Evolutionary conservation across 1,284 basidiomycete species (phyloP).

Genomic region (Cutaneotrichosporon cyanovorans): DNA sequence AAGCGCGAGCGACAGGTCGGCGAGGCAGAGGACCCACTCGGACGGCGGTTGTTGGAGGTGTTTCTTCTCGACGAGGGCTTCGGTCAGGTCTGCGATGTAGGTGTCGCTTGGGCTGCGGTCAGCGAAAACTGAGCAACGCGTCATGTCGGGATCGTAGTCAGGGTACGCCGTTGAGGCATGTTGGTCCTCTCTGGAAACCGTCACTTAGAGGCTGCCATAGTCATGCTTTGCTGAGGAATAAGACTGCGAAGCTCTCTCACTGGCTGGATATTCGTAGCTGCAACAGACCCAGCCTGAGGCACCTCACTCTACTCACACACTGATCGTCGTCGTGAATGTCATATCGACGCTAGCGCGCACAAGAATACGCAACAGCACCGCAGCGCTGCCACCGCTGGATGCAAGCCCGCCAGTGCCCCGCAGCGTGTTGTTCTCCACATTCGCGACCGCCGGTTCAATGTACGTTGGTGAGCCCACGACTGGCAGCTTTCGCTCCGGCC

Average conservation of each 20-base stretch:
- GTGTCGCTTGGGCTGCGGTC: constrained; percentile 70
- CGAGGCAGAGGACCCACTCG: constrained; percentile 75
- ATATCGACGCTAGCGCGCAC: constrained; percentile 71
- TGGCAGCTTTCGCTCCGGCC: not conserved
- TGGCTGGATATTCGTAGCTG: too few relatives aligned
- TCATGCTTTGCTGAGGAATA: too few relatives aligned
- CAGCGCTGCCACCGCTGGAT: not conserved
- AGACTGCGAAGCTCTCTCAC: too few relatives aligned
- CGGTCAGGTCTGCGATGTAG: constrained; percentile 94
- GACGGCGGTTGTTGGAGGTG: constrained; percentile 64
- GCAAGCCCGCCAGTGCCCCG: not conserved
- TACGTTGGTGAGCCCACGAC: not conserved
- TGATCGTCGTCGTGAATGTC: constrained; percentile 76
- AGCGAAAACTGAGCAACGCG: not conserved
- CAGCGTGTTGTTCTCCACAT: constrained; percentile 33
- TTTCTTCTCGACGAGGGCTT: constrained; percentile 65
- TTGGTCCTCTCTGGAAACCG: too few relatives aligned
- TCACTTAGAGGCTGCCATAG: too few relatives aligned
- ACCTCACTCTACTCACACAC: constrained; percentile 79
- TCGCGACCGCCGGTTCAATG: not conserved
- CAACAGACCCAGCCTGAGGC: too few relatives aligned
- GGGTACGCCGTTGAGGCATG: too few relatives aligned
- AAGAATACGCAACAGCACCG: constrained; percentile 60
- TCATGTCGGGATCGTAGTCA: too few relatives aligned
- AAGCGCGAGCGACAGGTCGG: constrained; percentile 71